Conservation (phyloP, 768 basidiomycete species). For the Agrocybe praecox region DNA sequence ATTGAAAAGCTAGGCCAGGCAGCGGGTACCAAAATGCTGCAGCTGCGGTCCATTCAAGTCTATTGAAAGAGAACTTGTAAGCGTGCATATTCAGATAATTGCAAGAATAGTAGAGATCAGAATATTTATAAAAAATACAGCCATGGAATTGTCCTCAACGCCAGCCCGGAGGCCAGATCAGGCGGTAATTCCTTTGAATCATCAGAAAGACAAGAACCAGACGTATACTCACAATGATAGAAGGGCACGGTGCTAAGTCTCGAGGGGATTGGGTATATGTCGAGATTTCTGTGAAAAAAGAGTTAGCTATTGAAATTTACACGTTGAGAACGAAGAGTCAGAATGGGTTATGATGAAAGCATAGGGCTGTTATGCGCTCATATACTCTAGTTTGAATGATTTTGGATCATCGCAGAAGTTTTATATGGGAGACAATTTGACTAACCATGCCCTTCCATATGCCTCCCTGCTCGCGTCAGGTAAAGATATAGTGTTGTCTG, state of each 20-base stretch:
- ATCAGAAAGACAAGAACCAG: constrained; percentile 43
- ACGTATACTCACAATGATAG: constrained; percentile 36
- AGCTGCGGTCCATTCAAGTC: too few relatives aligned
- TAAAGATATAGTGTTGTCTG: too few relatives aligned
- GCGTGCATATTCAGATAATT: constrained; percentile 1
- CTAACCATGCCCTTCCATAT: not conserved
- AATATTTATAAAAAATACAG: constrained; percentile 66
- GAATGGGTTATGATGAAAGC: constrained; percentile 67
- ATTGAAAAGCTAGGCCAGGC: constrained; percentile 2
- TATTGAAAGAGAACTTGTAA: not conserved
- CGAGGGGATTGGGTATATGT: too few relatives aligned
- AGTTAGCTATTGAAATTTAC: constrained; percentile 12
- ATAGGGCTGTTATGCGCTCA: constrained; percentile 71
- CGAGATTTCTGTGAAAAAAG: not conserved
- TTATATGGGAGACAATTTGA: constrained; percentile 1
- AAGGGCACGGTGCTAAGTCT: not conserved
- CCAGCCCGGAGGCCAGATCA: constrained; percentile 49
- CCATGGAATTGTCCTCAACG: constrained; percentile 79
- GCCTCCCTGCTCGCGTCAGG: too few relatives aligned
- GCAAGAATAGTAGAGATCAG: constrained; percentile 42
- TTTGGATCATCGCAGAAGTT: constrained; percentile 53
- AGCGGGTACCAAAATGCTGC: too few relatives aligned
- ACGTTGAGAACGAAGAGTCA: constrained; percentile 40
- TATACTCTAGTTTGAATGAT: constrained; percentile 91
- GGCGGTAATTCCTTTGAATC: constrained; percentile 88